Conservation (phyloP, 352 stramenopile species). For the Globisporangium spiculum region DNA sequence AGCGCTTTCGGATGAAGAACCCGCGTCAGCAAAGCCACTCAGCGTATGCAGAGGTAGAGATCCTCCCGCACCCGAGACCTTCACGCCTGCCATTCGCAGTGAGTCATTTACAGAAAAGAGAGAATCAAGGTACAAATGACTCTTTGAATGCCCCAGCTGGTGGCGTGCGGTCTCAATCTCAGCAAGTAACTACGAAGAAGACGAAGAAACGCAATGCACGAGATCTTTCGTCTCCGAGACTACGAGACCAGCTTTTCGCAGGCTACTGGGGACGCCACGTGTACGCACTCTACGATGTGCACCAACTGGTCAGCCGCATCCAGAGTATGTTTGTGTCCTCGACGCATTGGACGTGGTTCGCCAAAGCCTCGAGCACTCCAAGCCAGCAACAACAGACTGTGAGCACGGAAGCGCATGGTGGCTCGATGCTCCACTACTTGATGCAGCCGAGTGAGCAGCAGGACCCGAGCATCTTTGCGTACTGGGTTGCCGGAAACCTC, state of each 20-base stretch:
- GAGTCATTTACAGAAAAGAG: conserved; percentile 6
- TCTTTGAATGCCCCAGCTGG: neutral
- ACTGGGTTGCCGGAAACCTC: conserved; percentile 76
- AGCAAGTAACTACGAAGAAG: conserved; percentile 7
- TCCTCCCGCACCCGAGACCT: conserved; percentile 46
- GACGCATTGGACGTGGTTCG: conserved; percentile 73
- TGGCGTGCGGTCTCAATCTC: neutral
- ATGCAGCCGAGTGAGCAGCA: conserved; percentile 31
- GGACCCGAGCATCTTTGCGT: conserved; percentile 71
- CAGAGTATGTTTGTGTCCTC: conserved; percentile 68
- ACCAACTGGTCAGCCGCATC: conserved; percentile 55
- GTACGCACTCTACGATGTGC: conserved; percentile 62
- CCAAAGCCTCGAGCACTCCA: conserved; percentile 21
- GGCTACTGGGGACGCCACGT: conserved; percentile 48
- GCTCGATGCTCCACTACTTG: conserved; percentile 32
- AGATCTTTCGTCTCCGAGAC: neutral
- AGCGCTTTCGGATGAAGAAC: conserved; percentile 56
- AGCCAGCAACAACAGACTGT: conserved; percentile 17
- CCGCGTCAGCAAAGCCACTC: conserved; percentile 24
- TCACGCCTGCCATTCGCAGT: conserved; percentile 37
- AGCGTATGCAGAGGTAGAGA: conserved; percentile 44
- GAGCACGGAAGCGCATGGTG: conserved; percentile 5
- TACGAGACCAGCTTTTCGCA: conserved; percentile 29
- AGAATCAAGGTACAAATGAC: neutral
- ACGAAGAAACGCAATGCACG: conserved; percentile 1